Percentiles rank a stretch among this genome's conserved stretches.
Evolutionary conservation across 1,284 basidiomycete species (phyloP).

Genomic region (Malassezia slooffiae): DNA sequence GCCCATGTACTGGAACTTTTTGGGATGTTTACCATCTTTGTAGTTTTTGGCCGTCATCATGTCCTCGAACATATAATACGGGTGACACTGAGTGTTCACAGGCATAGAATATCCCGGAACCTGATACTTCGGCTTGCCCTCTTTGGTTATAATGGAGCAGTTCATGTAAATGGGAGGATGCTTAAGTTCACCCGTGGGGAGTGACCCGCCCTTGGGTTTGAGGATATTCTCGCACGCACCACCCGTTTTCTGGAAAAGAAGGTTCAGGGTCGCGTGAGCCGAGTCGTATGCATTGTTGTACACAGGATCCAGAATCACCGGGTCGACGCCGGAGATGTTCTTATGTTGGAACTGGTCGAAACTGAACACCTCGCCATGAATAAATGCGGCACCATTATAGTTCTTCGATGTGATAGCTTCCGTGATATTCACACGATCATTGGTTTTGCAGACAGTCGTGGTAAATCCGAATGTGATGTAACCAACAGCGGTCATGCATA

Average conservation of each 20-base stretch:
- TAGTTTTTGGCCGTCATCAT: too few relatives aligned
- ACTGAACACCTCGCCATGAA: conserved; percentile 87
- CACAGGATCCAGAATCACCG: too few relatives aligned
- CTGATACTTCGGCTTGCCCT: too few relatives aligned
- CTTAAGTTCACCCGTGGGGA: too few relatives aligned
- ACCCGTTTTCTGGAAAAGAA: conserved; percentile 87
- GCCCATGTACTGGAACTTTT: conserved; percentile 49
- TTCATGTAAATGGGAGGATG: too few relatives aligned
- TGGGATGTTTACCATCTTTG: too few relatives aligned
- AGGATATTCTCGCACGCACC: conserved; percentile 68
- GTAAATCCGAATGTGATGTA: conserved; percentile 99
- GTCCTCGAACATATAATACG: too few relatives aligned
- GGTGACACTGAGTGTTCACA: too few relatives aligned
- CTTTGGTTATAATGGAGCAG: too few relatives aligned
- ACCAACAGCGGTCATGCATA: conserved; percentile 82
- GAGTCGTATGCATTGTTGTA: conserved; percentile 65
- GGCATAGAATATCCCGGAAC: too few relatives aligned
- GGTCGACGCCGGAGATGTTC: conserved; percentile 57
- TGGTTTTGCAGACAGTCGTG: conserved; percentile 71
- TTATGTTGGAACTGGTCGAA: conserved; percentile 59
- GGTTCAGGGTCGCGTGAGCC: conserved; percentile 74
- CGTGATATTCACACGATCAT: conserved; percentile 3
- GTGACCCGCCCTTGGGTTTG: too few relatives aligned
- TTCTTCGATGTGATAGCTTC: too few relatives aligned
- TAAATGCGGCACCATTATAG: conserved; percentile 3